These are phyloP conservation scores for Rutidosis leptorrhynchoides DNA, from an alignment of 129 eudicot species.

Conservation along the genomic window DNA sequence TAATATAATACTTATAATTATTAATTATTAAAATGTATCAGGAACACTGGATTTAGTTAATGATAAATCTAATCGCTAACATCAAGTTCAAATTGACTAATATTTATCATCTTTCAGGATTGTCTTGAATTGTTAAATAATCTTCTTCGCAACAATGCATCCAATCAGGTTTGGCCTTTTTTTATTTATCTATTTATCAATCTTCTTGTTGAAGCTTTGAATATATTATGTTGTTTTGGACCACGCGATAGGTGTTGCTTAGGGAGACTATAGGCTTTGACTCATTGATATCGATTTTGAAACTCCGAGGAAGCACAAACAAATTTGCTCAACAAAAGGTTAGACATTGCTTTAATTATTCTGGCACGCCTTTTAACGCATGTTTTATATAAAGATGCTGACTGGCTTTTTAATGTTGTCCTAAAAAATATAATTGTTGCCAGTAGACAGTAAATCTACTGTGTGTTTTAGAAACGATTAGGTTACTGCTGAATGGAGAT, in stretches of 20 bases:
- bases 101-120: constrained; percentile 47
- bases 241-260: constrained; percentile 57
- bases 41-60: neutral
- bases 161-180: constrained; percentile 63
- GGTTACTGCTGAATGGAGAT: constrained; percentile 53
- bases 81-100: constrained; percentile 6
- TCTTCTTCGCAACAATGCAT: constrained; percentile 67
- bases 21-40: neutral
- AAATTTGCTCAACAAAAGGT: constrained; percentile 93
- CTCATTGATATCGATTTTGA: constrained; percentile 67
- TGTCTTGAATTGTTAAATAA: constrained; percentile 87
- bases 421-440: constrained; percentile 37
- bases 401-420: constrained; percentile 26
- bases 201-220: neutral
- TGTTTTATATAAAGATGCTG: constrained; percentile 19
- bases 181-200: neutral
- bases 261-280: constrained; percentile 93
- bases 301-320: constrained; percentile 71
- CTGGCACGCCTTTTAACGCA: neutral
- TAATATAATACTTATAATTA: neutral
- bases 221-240: constrained; percentile 11
- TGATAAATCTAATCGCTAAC: constrained; percentile 3
- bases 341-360: constrained; percentile 29
- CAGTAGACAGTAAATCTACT: constrained; percentile 93
- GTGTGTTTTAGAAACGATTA: constrained; percentile 76